These are phyloP conservation scores for Rhizophora mangle DNA, from an alignment of 345 rosid genomes.

Conservation along the genomic window DNA sequence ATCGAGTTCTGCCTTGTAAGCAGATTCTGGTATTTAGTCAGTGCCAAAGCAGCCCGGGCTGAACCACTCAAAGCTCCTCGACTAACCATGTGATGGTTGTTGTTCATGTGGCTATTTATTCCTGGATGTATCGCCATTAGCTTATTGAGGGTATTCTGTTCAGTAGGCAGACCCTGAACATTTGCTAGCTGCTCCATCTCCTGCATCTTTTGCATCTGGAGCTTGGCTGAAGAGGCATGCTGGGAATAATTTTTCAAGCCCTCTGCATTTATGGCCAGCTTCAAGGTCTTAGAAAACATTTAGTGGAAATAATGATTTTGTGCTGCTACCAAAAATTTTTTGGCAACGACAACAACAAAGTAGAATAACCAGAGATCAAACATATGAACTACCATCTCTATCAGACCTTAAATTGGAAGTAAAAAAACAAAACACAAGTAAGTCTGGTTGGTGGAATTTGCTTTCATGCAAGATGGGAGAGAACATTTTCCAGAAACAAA, in stretches of 20 bases:
- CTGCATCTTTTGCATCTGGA: constrained; percentile 77
- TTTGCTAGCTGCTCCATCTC: constrained; percentile 79
- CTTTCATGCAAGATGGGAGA: background rate
- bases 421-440: too few relatives aligned
- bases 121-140: constrained; percentile 67
- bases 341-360: background rate
- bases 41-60: constrained; percentile 80
- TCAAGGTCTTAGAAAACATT: background rate
- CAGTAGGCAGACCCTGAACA: constrained; percentile 78
- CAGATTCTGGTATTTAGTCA: constrained; percentile 68
- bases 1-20: constrained; percentile 76
- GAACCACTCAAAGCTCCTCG: constrained; percentile 67
- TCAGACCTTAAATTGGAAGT: too few relatives aligned
- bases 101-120: constrained; percentile 47
- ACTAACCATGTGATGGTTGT: constrained; percentile 45
- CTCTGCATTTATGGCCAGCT: constrained; percentile 46
- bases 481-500: background rate
- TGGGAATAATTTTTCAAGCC: constrained; percentile 82
- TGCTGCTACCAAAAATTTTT: background rate
- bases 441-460: too few relatives aligned
- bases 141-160: constrained; percentile 75
- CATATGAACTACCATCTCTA: background rate
- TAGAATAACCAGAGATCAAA: background rate
- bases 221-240: constrained; percentile 49
- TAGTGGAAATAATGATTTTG: background rate